Evolutionary conservation across 1,284 basidiomycete species (phyloP), one percentile per base, ranked within the genome.

Genomic region (Sanghuangporus sanghuang): DNA sequence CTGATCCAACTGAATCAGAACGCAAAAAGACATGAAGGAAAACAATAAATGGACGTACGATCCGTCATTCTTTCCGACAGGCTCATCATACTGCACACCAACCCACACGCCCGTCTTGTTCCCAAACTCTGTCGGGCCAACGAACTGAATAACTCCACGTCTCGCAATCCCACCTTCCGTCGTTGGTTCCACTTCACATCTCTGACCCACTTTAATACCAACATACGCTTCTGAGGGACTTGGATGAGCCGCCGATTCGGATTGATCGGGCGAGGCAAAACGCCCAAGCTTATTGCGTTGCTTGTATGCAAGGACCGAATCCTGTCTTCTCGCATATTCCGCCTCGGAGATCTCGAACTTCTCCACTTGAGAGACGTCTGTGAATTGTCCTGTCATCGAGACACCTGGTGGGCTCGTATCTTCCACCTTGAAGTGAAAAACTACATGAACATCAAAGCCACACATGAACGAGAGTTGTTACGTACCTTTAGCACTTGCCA

Each of bases 21-120:
- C 11, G 57, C 18, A 62, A 56, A 27, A 9, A 54, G 23, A 21
- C 42, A 11, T 32, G 53, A 48, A 14, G 18, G 4, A 8, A 38
- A 21, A 55, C 32, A 49, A 40, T 55, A 60, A 32, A 59, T 39
- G 54, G 27, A 85, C 93, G 78, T 74, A 96, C 93, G 87, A 87
- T 68, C 96, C 96, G 73, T 98, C 92, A 68, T 96, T 96, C 77
- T 96, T 98, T 11, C 96, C 96, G 11, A 95, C 83, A 1, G 97
- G 96, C 71, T 98, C 97, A 72, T 99, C 97, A 70, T 96, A 93
- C 74, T 97, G 93, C 6, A 99, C 81, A 0, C 96, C 97, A 2
- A 98, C 84, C 96, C 96, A 98, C 0, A 85, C 72, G 0, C 89
- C 89, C 57, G 44, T 46, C 9, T 76, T 75, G 65, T 81, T 85